A percentile compares a stretch with the other conserved stretches of the same genome.
Evolutionary conservation across 1,284 basidiomycete species (phyloP).

Genomic region (Trametes polyzona): DNA sequence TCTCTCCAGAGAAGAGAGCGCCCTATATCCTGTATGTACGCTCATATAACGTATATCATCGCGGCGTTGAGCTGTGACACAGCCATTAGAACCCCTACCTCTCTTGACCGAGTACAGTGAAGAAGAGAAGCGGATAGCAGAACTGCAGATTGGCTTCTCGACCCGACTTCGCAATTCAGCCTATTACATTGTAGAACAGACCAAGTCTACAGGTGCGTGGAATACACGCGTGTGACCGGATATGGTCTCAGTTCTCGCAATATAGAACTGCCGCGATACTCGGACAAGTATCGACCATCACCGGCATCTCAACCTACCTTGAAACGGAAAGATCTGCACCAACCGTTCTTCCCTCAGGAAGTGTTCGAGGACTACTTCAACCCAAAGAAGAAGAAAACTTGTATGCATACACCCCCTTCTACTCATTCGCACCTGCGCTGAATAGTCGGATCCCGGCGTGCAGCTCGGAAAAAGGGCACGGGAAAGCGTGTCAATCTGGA

Average conservation of each 20-base stretch:
- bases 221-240: neutral
- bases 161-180: conserved; percentile 64
- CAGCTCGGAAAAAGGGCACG: conserved; percentile 41
- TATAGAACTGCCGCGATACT: conserved; percentile 73
- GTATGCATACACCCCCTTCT: conserved; percentile 36
- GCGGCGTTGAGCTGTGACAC: conserved; percentile 23
- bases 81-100: conserved; percentile 64
- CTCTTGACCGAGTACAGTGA: conserved; percentile 63
- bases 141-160: conserved; percentile 69
- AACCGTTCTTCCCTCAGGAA: conserved; percentile 76
- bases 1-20: conserved; percentile 72
- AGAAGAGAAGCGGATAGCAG: conserved; percentile 65
- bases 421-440: neutral
- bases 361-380: conserved; percentile 81
- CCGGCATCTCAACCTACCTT: conserved; percentile 61
- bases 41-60: neutral
- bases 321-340: conserved; percentile 69
- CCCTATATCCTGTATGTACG: conserved; percentile 73
- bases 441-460: neutral
- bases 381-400: conserved; percentile 61
- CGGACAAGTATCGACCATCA: conserved; percentile 77
- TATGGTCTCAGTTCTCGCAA: conserved; percentile 17
- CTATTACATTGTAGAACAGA: conserved; percentile 74
- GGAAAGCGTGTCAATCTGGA: conserved; percentile 63
- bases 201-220: conserved; percentile 64